Percentiles rank a stretch among this genome's conserved stretches.
phyloP scores from a whole-genome alignment of 2,329 filamentous ascomycete genomes.

The Helotiales sp. region DNA sequence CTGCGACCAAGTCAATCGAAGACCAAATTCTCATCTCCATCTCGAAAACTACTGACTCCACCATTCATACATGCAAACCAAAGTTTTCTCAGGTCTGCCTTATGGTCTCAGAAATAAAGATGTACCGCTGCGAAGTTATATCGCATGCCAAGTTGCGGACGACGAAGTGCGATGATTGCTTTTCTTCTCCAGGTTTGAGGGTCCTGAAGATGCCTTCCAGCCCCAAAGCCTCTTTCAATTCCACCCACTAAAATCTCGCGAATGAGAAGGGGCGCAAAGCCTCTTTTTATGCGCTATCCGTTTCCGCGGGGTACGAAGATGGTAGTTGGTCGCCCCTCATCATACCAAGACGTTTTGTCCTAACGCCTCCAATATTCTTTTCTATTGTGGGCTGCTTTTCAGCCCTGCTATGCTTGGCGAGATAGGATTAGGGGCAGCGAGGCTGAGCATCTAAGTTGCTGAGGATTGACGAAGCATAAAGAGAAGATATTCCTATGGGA shows the following conservation, averaged over 20 bases:
- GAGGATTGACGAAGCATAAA: neutral
- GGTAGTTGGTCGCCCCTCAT: neutral
- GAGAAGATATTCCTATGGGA: neutral
- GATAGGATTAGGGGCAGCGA: neutral
- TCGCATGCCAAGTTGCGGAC: neutral
- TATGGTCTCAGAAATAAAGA: no score
- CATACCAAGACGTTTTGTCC: conserved; percentile 4
- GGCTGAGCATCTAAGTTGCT: neutral
- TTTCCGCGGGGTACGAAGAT: neutral
- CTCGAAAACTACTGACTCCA: no score
- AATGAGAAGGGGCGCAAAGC: neutral
- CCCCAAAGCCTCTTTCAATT: neutral
- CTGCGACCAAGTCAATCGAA: no score
- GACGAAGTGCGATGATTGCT: neutral
- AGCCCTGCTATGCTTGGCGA: neutral
- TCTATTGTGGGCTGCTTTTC: neutral
- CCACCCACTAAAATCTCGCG: neutral
- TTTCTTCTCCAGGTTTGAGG: neutral
- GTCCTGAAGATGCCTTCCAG: neutral
- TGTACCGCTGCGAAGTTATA: neutral
- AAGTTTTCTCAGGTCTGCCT: no score
- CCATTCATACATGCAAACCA: no score
- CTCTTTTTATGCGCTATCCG: neutral
- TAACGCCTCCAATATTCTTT: conserved; percentile 1
- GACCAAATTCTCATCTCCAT: no score